phyloP scores from a whole-genome alignment of 2,329 filamentous ascomycete species.

The Ascochyta koolunga region DNA sequence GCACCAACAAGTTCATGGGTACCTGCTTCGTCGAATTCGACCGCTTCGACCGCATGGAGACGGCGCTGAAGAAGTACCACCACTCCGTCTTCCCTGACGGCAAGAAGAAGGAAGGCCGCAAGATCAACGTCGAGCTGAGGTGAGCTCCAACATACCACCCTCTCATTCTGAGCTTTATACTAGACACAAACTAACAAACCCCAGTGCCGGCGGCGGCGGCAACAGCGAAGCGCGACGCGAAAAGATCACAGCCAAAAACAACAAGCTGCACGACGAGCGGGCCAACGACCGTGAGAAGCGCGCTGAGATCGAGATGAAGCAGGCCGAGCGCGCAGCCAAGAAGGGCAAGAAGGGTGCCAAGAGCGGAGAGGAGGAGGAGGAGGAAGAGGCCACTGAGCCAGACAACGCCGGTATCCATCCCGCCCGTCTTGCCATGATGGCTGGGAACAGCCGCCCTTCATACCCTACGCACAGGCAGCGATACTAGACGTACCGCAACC shows the following conservation, averaged over 20 bases:
- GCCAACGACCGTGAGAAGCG: conserved; percentile 58
- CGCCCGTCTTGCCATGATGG: conserved; percentile 46
- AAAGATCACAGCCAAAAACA: conserved; percentile 86
- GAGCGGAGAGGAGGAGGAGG: conserved; percentile 19
- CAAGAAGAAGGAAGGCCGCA: conserved; percentile 65
- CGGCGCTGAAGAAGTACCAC: conserved; percentile 88
- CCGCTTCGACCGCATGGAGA: conserved; percentile 87
- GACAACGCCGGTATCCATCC: conserved; percentile 46
- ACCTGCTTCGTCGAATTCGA: conserved; percentile 78
- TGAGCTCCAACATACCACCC: conserved; percentile 50
- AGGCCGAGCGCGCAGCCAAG: conserved; percentile 49
- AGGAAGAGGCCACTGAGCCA: conserved; percentile 23
- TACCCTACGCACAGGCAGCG: conserved; percentile 27
- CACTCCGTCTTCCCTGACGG: conserved; percentile 75
- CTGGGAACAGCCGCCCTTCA: conserved; percentile 19
- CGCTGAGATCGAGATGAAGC: conserved; percentile 49
- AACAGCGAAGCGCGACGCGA: conserved; percentile 74
- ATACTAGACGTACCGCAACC: conserved; percentile 17
- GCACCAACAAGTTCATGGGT: conserved; percentile 46
- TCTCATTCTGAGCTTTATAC: neutral
- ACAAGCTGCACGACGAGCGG: conserved; percentile 76
- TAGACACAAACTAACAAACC: conserved; percentile 14
- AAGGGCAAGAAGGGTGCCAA: conserved; percentile 38
- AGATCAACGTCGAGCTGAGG: conserved; percentile 93
- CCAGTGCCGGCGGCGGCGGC: conserved; percentile 80